Evolutionary conservation across 495 filamentous ascomycete genomes (phyloP).

Genomic region (Trichoderma asperelloides): DNA sequence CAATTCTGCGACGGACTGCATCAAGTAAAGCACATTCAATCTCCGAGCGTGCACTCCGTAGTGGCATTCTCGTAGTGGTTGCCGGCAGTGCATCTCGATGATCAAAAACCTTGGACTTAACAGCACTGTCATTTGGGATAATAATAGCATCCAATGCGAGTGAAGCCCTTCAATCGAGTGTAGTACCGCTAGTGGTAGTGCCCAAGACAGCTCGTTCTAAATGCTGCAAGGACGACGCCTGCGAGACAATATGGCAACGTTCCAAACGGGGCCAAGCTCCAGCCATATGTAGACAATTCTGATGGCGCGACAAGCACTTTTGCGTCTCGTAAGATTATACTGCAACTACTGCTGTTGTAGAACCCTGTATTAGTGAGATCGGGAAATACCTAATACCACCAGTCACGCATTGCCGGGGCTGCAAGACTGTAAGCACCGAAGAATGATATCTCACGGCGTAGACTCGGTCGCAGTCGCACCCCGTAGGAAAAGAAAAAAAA

Average conservation of each 20-base stretch:
- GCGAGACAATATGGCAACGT: neutral
- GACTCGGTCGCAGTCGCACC: neutral
- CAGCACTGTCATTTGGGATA: neutral
- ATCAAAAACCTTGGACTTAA: neutral
- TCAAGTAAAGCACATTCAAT: conserved; percentile 5
- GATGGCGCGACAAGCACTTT: neutral
- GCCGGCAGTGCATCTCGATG: neutral
- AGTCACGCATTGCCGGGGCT: neutral
- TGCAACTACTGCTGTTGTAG: too few species aligned
- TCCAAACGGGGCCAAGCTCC: neutral
- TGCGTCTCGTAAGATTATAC: neutral
- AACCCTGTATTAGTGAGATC: neutral
- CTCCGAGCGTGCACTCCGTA: neutral
- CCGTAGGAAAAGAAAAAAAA: neutral
- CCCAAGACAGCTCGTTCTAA: neutral
- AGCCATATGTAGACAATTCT: neutral
- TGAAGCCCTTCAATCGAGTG: neutral
- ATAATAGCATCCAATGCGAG: neutral
- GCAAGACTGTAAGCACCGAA: neutral
- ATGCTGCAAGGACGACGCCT: neutral
- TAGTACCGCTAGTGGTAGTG: neutral
- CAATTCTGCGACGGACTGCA: neutral
- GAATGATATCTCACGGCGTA: neutral
- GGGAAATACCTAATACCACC: neutral
- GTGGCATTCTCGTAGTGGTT: neutral